Percentiles rank a stretch among this genome's conserved stretches.
These are phyloP conservation scores for Capsicum baccatum DNA, from an alignment of 257 asterid species.

Conservation along the genomic window DNA sequence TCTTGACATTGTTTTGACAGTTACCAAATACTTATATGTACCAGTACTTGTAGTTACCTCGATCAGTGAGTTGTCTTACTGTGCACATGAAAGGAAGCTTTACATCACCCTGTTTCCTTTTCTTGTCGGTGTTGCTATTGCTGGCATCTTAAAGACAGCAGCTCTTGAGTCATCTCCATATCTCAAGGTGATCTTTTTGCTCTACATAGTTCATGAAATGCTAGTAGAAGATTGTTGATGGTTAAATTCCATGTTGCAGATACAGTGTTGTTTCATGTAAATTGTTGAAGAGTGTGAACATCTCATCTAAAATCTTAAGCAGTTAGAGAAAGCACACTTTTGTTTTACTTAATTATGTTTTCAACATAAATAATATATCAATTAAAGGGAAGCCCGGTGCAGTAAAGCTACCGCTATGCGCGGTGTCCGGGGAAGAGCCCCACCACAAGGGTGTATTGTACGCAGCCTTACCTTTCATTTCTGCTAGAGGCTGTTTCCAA, in stretches of 20 bases:
- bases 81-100: constrained; percentile 91
- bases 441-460: too few relatives aligned
- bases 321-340: not conserved
- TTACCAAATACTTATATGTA: constrained; percentile 59
- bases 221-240: constrained; percentile 9
- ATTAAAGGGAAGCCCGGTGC: too few relatives aligned
- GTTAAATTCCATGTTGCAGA: not conserved
- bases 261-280: not conserved
- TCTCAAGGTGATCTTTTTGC: constrained; percentile 61
- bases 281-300: not conserved
- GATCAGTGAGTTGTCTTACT: constrained; percentile 86
- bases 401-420: too few relatives aligned
- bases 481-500: too few relatives aligned
- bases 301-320: not conserved
- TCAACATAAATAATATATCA: not conserved
- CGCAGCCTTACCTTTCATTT: too few relatives aligned
- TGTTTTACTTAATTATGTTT: not conserved
- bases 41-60: constrained; percentile 69
- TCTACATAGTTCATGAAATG: constrained; percentile 13
- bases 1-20: constrained; percentile 64
- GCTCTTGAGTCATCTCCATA: constrained; percentile 74
- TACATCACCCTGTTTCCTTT: constrained; percentile 69
- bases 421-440: too few relatives aligned
- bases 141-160: constrained; percentile 68
- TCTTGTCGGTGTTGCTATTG: constrained; percentile 69